phyloP scores from a whole-genome alignment of 192 early-diverging fungal species.

The Umbelopsis vinacea region DNA sequence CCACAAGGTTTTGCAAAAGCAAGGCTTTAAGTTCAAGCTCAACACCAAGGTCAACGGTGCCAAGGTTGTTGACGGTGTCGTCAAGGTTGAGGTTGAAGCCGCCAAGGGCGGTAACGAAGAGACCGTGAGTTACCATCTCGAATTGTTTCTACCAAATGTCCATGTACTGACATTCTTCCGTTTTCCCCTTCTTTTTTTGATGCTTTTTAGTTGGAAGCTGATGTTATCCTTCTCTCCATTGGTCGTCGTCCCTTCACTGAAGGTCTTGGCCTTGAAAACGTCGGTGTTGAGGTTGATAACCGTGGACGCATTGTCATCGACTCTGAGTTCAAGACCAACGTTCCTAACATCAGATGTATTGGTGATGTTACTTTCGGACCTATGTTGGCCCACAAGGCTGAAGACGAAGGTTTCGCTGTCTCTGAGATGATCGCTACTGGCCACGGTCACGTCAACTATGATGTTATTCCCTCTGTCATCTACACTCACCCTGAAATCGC shows the following conservation, averaged over 20 bases:
- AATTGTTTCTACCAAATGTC: neutral
- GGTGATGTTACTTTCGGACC: slow-evolving; percentile 97
- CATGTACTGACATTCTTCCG: neutral
- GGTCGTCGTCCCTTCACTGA: slow-evolving; percentile 95
- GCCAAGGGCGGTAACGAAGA: slow-evolving; percentile 82
- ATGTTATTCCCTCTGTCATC: slow-evolving; percentile 96
- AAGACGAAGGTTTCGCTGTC: slow-evolving; percentile 97
- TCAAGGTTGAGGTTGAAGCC: slow-evolving; percentile 89
- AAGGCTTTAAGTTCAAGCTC: slow-evolving; percentile 98
- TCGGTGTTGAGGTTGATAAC: slow-evolving; percentile 87
- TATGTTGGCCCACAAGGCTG: slow-evolving; percentile 99
- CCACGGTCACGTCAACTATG: slow-evolving; percentile 98
- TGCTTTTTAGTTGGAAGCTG: slow-evolving; percentile 72
- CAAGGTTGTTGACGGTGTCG: slow-evolving; percentile 82
- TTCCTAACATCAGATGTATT: slow-evolving; percentile 89
- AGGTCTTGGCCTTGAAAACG: slow-evolving; percentile 89
- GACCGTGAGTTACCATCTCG: slow-evolving; percentile 57
- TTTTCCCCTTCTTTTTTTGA: neutral
- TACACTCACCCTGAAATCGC: slow-evolving; percentile 99
- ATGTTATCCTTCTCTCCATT: slow-evolving; percentile 92
- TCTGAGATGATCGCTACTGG: slow-evolving; percentile 91
- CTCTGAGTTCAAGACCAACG: slow-evolving; percentile 83
- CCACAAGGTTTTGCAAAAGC: slow-evolving; percentile 90
- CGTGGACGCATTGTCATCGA: slow-evolving; percentile 88
- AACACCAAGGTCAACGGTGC: slow-evolving; percentile 94